phyloP scores from a whole-genome alignment of 495 filamentous ascomycete species.

The Geoglossum glabrum region DNA sequence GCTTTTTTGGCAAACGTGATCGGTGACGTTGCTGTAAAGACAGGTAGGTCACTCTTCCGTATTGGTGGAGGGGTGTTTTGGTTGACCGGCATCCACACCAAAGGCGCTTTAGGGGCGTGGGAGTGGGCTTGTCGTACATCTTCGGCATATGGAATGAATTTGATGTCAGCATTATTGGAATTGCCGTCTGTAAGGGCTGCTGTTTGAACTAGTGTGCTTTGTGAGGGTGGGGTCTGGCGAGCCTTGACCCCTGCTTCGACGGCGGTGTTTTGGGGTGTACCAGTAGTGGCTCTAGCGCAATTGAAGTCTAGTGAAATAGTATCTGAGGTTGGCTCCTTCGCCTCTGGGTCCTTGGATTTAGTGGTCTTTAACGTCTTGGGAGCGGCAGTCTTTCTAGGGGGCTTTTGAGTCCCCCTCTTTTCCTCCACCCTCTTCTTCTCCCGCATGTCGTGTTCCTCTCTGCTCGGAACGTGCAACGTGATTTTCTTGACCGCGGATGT shows the following conservation, averaged over 20 bases:
- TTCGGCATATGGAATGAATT: not conserved
- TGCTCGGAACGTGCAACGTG: slow-evolving; percentile 51
- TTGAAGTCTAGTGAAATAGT: not conserved
- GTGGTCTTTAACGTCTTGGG: slow-evolving; percentile 10
- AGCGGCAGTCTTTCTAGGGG: slow-evolving; percentile 7
- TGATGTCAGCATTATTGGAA: not conserved
- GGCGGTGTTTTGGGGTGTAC: not conserved
- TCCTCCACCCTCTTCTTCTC: slow-evolving; percentile 17
- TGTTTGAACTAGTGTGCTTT: not conserved
- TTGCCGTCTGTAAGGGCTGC: not conserved
- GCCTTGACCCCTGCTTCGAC: not conserved
- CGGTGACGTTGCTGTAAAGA: slow-evolving; percentile 28
- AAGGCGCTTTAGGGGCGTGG: slow-evolving; percentile 1
- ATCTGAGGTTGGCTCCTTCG: not conserved
- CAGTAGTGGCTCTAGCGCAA: not conserved
- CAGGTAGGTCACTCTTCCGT: slow-evolving; percentile 26
- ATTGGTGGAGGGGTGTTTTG: slow-evolving; percentile 13
- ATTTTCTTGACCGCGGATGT: slow-evolving; percentile 53
- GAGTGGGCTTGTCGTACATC: not conserved
- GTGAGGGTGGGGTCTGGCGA: not conserved
- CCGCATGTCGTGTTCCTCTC: slow-evolving; percentile 45
- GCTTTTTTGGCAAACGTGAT: slow-evolving; percentile 27
- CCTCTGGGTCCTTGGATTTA: not conserved
- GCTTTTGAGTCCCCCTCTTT: slow-evolving; percentile 13
- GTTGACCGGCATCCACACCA: not conserved